Percentiles rank a stretch among this genome's conserved stretches.
Conservation (phyloP, 345 rosid genomes). For the Lumnitzera littorea region DNA sequence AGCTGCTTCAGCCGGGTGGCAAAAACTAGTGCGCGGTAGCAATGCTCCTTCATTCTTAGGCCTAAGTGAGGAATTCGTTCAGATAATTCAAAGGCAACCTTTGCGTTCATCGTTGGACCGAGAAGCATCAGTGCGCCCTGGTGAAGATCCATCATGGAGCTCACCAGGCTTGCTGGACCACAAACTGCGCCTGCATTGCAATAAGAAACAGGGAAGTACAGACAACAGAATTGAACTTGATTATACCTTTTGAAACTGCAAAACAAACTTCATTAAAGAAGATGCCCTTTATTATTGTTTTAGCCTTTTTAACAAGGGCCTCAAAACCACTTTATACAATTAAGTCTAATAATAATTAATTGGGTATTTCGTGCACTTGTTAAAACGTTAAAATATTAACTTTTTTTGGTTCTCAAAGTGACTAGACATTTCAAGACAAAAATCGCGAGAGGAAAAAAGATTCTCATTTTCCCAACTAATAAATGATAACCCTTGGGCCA, state of each 20-base stretch:
- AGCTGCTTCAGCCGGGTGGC: constrained; percentile 64
- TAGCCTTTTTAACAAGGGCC: too few relatives aligned
- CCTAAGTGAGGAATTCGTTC: constrained; percentile 82
- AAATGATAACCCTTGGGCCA: too few relatives aligned
- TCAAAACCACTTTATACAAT: too few relatives aligned
- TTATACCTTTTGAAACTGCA: background rate
- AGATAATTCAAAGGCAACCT: constrained; percentile 81
- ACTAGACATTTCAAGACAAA: too few relatives aligned
- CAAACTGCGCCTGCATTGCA: constrained; percentile 64
- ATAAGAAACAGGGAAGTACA: background rate
- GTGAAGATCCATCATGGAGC: constrained; percentile 91
- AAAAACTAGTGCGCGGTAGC: constrained; percentile 55
- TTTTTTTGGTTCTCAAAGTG: background rate
- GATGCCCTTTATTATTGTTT: too few relatives aligned
- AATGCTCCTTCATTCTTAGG: constrained; percentile 84
- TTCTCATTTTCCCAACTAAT: too few relatives aligned
- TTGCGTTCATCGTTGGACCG: constrained; percentile 97
- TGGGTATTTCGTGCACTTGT: too few relatives aligned
- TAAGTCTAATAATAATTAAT: too few relatives aligned
- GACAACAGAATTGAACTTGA: background rate
- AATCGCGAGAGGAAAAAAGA: too few relatives aligned
- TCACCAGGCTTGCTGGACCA: constrained; percentile 74
- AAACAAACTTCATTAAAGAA: too few relatives aligned
- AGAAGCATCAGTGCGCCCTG: constrained; percentile 85
- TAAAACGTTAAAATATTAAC: background rate